These are phyloP conservation scores for Acer negundo DNA, from an alignment of 345 rosid genomes.

Conservation along the genomic window DNA sequence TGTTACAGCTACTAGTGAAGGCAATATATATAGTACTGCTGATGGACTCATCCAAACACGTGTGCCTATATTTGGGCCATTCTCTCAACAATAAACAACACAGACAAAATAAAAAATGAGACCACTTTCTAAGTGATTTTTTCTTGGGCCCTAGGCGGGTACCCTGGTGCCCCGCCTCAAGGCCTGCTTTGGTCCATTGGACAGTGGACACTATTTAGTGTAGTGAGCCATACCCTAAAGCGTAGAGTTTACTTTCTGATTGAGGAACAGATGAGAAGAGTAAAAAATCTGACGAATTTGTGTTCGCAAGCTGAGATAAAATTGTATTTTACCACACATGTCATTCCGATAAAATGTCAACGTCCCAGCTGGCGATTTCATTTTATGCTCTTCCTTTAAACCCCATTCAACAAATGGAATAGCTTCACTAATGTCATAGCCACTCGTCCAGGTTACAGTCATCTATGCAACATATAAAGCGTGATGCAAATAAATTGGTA, in stretches of 20 bases:
- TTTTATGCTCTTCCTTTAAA: constrained; percentile 37
- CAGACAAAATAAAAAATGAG: no score
- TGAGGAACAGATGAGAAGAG: neutral
- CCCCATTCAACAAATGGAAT: constrained; percentile 83
- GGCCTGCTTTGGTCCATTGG: no score
- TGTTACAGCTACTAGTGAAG: no score
- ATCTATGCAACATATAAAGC: constrained; percentile 49
- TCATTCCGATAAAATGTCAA: constrained; percentile 65
- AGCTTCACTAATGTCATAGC: constrained; percentile 76
- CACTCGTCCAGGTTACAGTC: constrained; percentile 98
- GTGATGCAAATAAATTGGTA: neutral
- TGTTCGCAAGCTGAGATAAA: neutral
- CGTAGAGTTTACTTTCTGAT: neutral
- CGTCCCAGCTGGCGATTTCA: constrained; percentile 79
- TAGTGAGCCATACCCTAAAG: neutral
- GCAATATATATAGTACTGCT: no score
- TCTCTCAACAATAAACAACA: no score
- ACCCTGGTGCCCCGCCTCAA: no score
- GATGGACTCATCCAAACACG: no score
- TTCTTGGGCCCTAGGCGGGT: no score
- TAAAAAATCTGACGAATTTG: neutral
- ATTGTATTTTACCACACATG: constrained; percentile 79
- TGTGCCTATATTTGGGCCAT: no score
- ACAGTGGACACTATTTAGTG: neutral
- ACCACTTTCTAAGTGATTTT: no score